These are phyloP conservation scores for Circinella minor DNA, from an alignment of 371 early-diverging fungal genomes.

Conservation along the genomic window DNA sequence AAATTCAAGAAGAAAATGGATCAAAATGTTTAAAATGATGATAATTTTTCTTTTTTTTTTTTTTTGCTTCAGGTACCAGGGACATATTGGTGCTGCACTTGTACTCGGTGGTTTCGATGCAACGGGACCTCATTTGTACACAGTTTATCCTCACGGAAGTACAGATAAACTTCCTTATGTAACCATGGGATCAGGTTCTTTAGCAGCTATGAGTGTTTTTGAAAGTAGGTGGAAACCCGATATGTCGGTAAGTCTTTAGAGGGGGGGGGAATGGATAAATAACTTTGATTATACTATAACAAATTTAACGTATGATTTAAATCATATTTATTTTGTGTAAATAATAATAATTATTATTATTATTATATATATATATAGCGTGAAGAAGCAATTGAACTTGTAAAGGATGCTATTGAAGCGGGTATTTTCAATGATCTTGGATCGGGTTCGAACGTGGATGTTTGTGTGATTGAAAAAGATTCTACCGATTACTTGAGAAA, in stretches of 20 bases:
- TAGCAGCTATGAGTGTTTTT: slow-evolving; percentile 98
- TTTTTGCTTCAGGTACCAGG: slow-evolving; percentile 78
- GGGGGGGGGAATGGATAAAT: background rate
- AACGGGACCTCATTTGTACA: slow-evolving; percentile 92
- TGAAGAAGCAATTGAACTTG: slow-evolving; percentile 94
- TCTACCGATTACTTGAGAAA: slow-evolving; percentile 86
- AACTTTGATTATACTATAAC: background rate
- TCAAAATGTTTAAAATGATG: background rate
- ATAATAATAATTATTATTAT: no score
- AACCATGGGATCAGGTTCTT: slow-evolving; percentile 98
- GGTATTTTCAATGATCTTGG: slow-evolving; percentile 99
- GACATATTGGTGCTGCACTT: slow-evolving; percentile 97
- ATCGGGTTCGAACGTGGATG: slow-evolving; percentile 99
- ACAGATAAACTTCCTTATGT: slow-evolving; percentile 96
- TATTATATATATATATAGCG: slow-evolving; percentile 59
- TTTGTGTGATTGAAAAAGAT: slow-evolving; percentile 87
- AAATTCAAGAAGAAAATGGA: background rate
- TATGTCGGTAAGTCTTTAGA: slow-evolving; percentile 68
- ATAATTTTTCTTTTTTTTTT: background rate
- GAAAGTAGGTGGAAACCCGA: slow-evolving; percentile 88
- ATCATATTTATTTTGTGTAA: background rate
- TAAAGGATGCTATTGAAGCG: slow-evolving; percentile 95
- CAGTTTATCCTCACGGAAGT: slow-evolving; percentile 97
- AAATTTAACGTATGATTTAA: background rate
- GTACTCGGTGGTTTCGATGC: slow-evolving; percentile 97